Evolutionary conservation across 2,329 filamentous ascomycete species (phyloP).

Genomic region (Colletotrichum kahawae): DNA sequence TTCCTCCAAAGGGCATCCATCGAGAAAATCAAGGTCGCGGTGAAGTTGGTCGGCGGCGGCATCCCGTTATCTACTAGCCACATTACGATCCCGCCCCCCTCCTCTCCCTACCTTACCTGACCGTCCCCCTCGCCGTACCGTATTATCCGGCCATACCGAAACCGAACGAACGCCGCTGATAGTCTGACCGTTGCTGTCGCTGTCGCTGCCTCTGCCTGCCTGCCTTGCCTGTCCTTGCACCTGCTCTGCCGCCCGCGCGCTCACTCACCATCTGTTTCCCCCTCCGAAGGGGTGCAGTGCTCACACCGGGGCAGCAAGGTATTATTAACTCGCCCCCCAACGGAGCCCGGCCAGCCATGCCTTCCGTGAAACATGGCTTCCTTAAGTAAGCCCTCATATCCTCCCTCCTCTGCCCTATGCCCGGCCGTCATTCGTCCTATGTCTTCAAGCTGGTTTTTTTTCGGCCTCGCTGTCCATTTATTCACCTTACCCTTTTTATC

Average conservation of each 20-base stretch:
- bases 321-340: constrained; percentile 8
- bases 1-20: neutral
- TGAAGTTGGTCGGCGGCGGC: neutral
- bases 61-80: constrained; percentile 9
- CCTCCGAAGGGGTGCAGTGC: neutral
- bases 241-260: neutral
- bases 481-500: neutral
- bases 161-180: constrained; percentile 4
- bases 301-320: neutral
- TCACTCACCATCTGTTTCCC: neutral
- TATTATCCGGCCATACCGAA: constrained; percentile 13
- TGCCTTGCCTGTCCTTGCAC: constrained; percentile 14
- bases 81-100: neutral
- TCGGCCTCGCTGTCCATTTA: neutral
- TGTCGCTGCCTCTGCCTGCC: neutral
- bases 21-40: neutral
- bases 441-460: neutral
- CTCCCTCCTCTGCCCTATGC: neutral
- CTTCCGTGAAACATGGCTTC: constrained; percentile 21
- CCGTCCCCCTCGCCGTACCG: neutral
- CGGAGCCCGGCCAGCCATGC: constrained; percentile 1
- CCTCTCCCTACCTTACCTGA: neutral
- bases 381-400: constrained; percentile 14
- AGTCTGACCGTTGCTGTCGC: neutral
- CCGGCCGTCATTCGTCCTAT: neutral